Base-by-base conservation (phyloP, 2,329 filamentous ascomycete species). In the Allantophomopsis cytisporea region DNA sequence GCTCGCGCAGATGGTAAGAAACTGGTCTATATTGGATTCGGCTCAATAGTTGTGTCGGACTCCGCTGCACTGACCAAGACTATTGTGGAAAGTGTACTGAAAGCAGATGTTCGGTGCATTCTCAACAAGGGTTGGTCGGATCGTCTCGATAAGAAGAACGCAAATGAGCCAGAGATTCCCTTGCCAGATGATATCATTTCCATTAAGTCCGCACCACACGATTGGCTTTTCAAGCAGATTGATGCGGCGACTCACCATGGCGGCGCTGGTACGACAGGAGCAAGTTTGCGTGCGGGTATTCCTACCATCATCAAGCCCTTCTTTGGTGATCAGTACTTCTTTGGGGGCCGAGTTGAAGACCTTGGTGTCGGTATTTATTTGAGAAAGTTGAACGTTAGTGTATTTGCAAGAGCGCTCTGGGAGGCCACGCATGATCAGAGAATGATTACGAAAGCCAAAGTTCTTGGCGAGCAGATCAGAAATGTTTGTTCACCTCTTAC, bases 291-390 rank as follows among this genome's bases (percentile, higher is more conserved):
- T 39, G 88, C 88, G 1, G 91, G 91, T 2, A 76, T 94, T 5
- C 91, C 91, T 0, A 96, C 91, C 0, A 88, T 98, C 46, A 83
- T 96, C 54, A 84, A 89, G 44, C 91, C 91, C 0, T 98, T 96
- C 65, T 98, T 98, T 54, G 91, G 91, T 5, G 91, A 98, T 52
- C 91, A 98, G 56, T 95, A 83, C 68, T 98, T 98, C 66, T 96
- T 94, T 51, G 91, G 87, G 6, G 75, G 71, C 21, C 73, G 91
- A 4, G 83, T 96, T 1, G 87, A 96, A 57, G 89, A 96, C 53
- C 68, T 98, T 5, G 89, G 91, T 1, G 91, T 96, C 2, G 91
- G 91, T 0, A 79, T 94, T 15, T 85, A 80, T 54, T 68, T 98
- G 50, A 87, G 83, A 65, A 91, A 85, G 59, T 76, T 94, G 65